phyloP scores from a whole-genome alignment of 2,329 filamentous ascomycete species.

The Talaromyces sp. region DNA sequence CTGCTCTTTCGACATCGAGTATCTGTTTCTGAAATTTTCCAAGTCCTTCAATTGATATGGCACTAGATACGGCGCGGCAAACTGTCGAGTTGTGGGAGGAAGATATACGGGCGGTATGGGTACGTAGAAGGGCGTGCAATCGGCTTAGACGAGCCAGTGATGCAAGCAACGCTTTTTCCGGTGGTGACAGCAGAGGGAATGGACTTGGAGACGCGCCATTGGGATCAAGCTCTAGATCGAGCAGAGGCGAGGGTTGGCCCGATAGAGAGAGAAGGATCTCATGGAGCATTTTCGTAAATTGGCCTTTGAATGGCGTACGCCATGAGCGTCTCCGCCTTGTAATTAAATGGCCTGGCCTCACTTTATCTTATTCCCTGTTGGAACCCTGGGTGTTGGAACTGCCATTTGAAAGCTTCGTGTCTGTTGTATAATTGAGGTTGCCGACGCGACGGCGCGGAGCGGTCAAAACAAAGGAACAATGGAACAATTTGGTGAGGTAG shows the following conservation, averaged over 20 bases:
- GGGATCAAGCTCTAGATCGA: conserved; percentile 52
- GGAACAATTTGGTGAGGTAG: too few species aligned
- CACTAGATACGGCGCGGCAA: conserved; percentile 78
- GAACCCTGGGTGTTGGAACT: neutral
- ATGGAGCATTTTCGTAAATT: conserved; percentile 70
- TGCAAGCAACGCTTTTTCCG: conserved; percentile 75
- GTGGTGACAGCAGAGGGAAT: conserved; percentile 59
- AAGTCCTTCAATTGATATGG: conserved; percentile 69
- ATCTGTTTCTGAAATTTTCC: conserved; percentile 77
- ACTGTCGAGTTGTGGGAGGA: conserved; percentile 71
- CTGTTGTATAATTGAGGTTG: neutral
- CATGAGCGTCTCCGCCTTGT: neutral
- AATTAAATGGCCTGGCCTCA: too few species aligned
- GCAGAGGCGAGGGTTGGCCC: conserved; percentile 84
- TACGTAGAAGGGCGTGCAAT: conserved; percentile 67
- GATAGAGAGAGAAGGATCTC: conserved; percentile 96
- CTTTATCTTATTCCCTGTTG: too few species aligned
- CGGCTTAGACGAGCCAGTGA: conserved; percentile 72
- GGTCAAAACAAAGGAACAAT: conserved; percentile 1
- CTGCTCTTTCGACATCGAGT: conserved; percentile 72
- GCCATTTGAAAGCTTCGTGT: neutral
- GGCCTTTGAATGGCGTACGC: neutral
- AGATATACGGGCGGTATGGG: conserved; percentile 62
- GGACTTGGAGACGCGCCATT: conserved; percentile 47
- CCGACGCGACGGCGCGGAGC: conserved; percentile 10